These are phyloP conservation scores for Posidonia oceanica DNA, from an alignment of 116 monocot genomes.

Conservation along the genomic window DNA sequence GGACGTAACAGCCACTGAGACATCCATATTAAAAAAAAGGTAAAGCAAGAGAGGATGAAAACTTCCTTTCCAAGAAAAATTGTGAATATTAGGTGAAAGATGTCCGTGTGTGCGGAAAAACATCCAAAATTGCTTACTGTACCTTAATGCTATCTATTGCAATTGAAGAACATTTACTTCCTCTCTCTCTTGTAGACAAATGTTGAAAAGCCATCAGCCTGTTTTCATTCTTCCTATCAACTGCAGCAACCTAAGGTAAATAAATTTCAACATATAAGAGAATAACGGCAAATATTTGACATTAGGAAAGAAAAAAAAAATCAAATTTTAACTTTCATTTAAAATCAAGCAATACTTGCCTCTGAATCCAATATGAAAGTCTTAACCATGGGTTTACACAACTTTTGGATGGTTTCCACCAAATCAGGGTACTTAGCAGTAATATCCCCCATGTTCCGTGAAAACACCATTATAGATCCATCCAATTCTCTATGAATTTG, in stretches of 20 bases:
- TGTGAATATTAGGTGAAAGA: background rate
- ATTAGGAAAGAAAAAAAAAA: constrained; percentile 4
- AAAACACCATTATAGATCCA: constrained; percentile 78
- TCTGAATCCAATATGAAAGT: constrained; percentile 92
- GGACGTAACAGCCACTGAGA: too few species aligned
- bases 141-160: constrained; percentile 67
- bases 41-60: too few species aligned
- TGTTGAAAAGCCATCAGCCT: constrained; percentile 90
- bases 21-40: too few species aligned
- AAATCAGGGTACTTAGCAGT: constrained; percentile 85
- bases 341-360: constrained; percentile 26
- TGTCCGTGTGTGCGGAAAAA: background rate
- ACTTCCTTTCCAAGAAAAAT: too few species aligned
- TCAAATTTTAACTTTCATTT: background rate
- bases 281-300: background rate
- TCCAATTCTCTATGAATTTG: constrained; percentile 81
- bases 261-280: background rate
- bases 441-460: constrained; percentile 75
- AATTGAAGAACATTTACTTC: constrained; percentile 53
- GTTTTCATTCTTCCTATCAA: constrained; percentile 66
- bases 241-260: constrained; percentile 57
- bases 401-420: constrained; percentile 50
- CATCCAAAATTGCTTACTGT: background rate
- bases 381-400: constrained; percentile 28
- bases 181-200: constrained; percentile 80